Evolutionary conservation across 2,329 filamentous ascomycete species (phyloP).

Genomic region (Cercospora beticola): DNA sequence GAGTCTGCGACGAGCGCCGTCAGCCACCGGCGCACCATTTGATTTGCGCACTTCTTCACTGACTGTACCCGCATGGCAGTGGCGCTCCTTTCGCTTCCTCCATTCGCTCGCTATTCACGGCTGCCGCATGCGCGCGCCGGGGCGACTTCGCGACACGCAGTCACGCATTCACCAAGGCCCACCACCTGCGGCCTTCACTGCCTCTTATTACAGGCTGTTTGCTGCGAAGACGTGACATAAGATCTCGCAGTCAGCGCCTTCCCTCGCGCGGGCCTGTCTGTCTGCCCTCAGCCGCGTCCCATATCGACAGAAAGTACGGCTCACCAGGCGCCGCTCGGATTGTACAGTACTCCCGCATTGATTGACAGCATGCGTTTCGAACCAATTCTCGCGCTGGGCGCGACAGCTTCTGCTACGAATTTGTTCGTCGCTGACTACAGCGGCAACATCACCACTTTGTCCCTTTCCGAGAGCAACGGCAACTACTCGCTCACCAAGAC

Average conservation of each 20-base stretch:
- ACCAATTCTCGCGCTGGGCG: conserved; percentile 23
- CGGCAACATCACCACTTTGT: conserved; percentile 46
- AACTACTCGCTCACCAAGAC: conserved; percentile 46
- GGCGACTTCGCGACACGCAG: not conserved
- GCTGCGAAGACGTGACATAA: not conserved
- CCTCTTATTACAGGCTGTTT: not conserved
- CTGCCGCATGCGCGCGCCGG: not conserved
- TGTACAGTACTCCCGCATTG: not conserved
- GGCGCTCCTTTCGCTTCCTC: not conserved
- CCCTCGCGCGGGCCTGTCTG: not conserved
- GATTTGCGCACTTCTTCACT: not conserved
- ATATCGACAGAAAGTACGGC: not conserved
- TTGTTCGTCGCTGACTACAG: conserved; percentile 49
- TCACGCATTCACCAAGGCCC: not conserved
- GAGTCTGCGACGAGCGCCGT: not conserved
- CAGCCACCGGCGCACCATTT: not conserved
- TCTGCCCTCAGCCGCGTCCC: not conserved
- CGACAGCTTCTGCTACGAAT: conserved; percentile 36
- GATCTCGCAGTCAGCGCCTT: not conserved
- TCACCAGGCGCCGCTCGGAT: not conserved
- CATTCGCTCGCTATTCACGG: not conserved
- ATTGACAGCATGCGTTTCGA: conserved; percentile 16
- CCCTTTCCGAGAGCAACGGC: conserved; percentile 34
- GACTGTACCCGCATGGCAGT: not conserved
- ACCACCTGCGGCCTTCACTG: not conserved